These are phyloP conservation scores for Sclerotinia sclerotiorum DNA, from an alignment of 2,329 filamentous ascomycete genomes.

Conservation along the genomic window DNA sequence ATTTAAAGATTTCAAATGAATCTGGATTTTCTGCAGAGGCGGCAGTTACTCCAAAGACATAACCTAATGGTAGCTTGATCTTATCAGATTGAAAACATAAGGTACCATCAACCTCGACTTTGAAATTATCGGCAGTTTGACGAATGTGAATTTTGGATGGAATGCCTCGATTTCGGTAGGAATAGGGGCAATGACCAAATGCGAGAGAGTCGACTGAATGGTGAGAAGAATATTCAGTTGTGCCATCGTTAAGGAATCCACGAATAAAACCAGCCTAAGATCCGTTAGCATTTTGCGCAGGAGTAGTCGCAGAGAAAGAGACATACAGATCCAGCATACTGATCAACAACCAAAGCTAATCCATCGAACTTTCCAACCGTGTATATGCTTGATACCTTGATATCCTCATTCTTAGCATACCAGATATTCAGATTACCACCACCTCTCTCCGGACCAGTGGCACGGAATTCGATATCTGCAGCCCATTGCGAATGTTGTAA, in stretches of 20 bases:
- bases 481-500: conserved; percentile 71
- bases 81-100: conserved; percentile 82
- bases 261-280: conserved; percentile 72
- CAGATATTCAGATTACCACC: conserved; percentile 92
- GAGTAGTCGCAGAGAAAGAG: not conserved
- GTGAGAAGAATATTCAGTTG: conserved; percentile 73
- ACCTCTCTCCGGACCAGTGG: conserved; percentile 78
- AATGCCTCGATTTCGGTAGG: conserved; percentile 87
- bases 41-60: conserved; percentile 84
- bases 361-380: conserved; percentile 84
- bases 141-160: conserved; percentile 75
- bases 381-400: conserved; percentile 78
- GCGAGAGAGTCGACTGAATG: conserved; percentile 78
- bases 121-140: conserved; percentile 65
- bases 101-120: conserved; percentile 76
- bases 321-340: conserved; percentile 66
- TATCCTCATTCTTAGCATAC: conserved; percentile 71
- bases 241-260: conserved; percentile 92
- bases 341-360: conserved; percentile 82
- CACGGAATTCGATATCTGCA: conserved; percentile 83
- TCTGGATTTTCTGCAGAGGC: conserved; percentile 89
- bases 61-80: conserved; percentile 74
- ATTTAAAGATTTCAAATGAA: conserved; percentile 90
- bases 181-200: conserved; percentile 89
- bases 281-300: not conserved